A percentile compares a stretch with the other conserved stretches of the same genome.
Evolutionary conservation across 441 rosid species (phyloP).

Genomic region (Lepidium campestre): DNA sequence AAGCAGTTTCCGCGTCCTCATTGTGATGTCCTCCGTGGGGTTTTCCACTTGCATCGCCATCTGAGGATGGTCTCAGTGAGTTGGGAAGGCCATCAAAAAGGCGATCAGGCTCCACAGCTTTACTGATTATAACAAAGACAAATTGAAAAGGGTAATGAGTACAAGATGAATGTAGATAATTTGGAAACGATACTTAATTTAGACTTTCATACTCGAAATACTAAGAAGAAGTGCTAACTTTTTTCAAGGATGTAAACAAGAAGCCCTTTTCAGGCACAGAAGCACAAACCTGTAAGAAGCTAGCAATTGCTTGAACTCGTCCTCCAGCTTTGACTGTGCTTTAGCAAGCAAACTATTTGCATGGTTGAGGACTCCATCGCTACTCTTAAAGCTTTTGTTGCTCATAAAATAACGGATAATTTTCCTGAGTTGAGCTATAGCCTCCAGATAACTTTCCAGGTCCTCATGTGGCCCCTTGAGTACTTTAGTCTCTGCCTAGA

Average conservation of each 20-base stretch:
- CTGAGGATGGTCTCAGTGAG: conserved; percentile 80
- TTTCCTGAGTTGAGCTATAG: conserved; percentile 80
- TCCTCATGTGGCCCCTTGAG: conserved; percentile 92
- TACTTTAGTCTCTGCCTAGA: conserved; percentile 88
- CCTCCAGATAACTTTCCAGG: conserved; percentile 81
- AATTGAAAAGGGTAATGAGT: not conserved
- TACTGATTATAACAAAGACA: conserved; percentile 44
- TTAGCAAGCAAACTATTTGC: conserved; percentile 75
- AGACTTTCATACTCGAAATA: not conserved
- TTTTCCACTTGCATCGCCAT: conserved; percentile 41
- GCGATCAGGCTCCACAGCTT: conserved; percentile 90
- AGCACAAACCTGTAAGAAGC: conserved; percentile 68
- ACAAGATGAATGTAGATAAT: not conserved
- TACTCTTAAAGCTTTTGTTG: conserved; percentile 64
- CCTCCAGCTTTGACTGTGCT: conserved; percentile 90
- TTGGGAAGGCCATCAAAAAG: conserved; percentile 94
- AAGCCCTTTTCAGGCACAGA: conserved; percentile 2
- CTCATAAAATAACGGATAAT: conserved; percentile 62
- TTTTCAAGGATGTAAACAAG: not conserved
- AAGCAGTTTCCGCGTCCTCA: conserved; percentile 45
- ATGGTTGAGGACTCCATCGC: conserved; percentile 60
- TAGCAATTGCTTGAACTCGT: conserved; percentile 84
- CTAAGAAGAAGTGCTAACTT: not conserved
- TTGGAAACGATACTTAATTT: not conserved
- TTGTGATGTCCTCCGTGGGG: conserved; percentile 56